These are phyloP conservation scores for Blastobotrys petasosporus DNA, from an alignment of 1,139 yeast genomes.

Conservation along the genomic window DNA sequence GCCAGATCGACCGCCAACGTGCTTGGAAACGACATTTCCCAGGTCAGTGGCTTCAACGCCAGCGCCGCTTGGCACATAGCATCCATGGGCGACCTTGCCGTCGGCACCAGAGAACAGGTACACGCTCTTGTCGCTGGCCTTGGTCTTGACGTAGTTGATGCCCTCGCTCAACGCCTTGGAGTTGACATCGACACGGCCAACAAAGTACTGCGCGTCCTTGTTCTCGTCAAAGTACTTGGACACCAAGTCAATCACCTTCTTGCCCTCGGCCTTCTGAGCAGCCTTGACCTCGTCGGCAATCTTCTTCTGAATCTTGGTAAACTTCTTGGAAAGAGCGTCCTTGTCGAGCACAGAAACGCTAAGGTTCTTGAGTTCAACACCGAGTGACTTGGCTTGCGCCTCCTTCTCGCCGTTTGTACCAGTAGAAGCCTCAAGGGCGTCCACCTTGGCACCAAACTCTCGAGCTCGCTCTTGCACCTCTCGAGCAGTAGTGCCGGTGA, in stretches of 20 bases:
- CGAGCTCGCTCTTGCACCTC: slow-evolving; percentile 79
- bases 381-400: slow-evolving; percentile 70
- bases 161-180: slow-evolving; percentile 96
- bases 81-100: slow-evolving; percentile 91
- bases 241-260: slow-evolving; percentile 76
- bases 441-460: slow-evolving; percentile 60
- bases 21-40: slow-evolving; percentile 61
- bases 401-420: slow-evolving; percentile 72
- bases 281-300: slow-evolving; percentile 83
- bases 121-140: slow-evolving; percentile 67
- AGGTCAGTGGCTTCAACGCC: slow-evolving; percentile 73
- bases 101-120: slow-evolving; percentile 72
- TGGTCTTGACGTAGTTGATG: slow-evolving; percentile 73
- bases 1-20: slow-evolving; percentile 96
- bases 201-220: slow-evolving; percentile 49
- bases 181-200: slow-evolving; percentile 63
- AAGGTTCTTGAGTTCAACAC: slow-evolving; percentile 77
- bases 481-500: slow-evolving; percentile 85
- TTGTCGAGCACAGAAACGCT: slow-evolving; percentile 78
- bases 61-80: slow-evolving; percentile 70
- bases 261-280: slow-evolving; percentile 81
- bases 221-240: slow-evolving; percentile 56
- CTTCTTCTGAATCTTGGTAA: slow-evolving; percentile 72
- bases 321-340: slow-evolving; percentile 65
- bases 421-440: slow-evolving; percentile 46